Conservation (phyloP, 1,139 yeast genomes). For the Suhomyces atakaporum region DNA sequence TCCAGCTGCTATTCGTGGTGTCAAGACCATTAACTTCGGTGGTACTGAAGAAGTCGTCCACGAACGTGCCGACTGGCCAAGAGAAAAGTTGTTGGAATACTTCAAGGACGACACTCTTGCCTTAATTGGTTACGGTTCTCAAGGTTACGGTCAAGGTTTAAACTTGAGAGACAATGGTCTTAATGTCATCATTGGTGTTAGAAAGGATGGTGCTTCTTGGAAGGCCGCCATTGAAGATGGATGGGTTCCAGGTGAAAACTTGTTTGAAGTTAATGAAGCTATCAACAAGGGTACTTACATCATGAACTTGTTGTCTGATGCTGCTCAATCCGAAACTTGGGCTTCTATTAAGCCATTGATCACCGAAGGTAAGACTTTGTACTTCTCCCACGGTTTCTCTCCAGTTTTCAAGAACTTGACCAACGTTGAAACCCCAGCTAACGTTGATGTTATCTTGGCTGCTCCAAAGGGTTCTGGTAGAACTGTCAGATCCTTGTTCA, state of each 20-base stretch:
- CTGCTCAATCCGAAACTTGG: conserved; percentile 99
- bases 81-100: conserved; percentile 91
- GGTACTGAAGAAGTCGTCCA: conserved; percentile 94
- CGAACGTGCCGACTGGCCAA: conserved; percentile 99
- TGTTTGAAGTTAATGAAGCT: conserved; percentile 94
- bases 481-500: conserved; percentile 98
- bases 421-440: conserved; percentile 90
- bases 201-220: conserved; percentile 99
- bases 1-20: conserved; percentile 67
- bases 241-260: conserved; percentile 99
- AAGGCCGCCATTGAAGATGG: conserved; percentile 99
- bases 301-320: conserved; percentile 98
- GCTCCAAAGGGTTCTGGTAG: conserved; percentile 99
- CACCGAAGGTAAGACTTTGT: conserved; percentile 95
- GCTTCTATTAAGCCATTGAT: conserved; percentile 78
- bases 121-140: conserved; percentile 98
- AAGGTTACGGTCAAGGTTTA: conserved; percentile 99
- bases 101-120: conserved; percentile 98
- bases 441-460: conserved; percentile 95
- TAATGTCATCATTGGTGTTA: conserved; percentile 96
- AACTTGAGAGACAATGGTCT: conserved; percentile 98
- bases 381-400: conserved; percentile 99
- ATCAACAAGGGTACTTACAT: conserved; percentile 86
- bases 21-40: conserved; percentile 95
- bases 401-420: conserved; percentile 98